Base-by-base conservation (phyloP, 108 stramenopile species). In the Parietichytrium sp. region DNA sequence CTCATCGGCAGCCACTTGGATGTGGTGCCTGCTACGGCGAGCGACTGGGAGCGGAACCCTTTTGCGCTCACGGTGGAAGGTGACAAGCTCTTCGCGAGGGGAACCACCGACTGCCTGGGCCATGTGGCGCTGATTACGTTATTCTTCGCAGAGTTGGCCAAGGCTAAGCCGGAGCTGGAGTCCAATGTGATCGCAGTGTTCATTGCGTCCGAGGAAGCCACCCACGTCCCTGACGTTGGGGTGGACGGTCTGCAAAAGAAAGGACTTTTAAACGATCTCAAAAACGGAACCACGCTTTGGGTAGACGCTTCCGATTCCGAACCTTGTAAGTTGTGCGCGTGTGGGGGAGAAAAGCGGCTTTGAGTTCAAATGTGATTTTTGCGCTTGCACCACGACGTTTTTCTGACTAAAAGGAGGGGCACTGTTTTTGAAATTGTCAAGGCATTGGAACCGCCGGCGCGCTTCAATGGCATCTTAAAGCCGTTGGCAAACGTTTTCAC, bases 81-180 rank as follows among this genome's bases (percentile, higher is more conserved):
- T 3, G 90, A 90, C 86, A 85, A 53, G 79, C 87, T 90, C 25
- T 89, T 87, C 81, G 90, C 89, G 3, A 79, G 90, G 7, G 90
- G 90, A 16, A 90, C 90, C 18, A 90, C 90, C 13, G 89, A 90
- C 55, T 91, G 90, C 85, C 84, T 91, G n/a, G 90, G 90, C 26
- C 90, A 91, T 54, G 88, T 91, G 47, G 90, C 89, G 7, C 82
- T 91, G 86, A 78, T 91, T 31, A 91, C 90, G 38, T 81, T 90
- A 27, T 49, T 88, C 16, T 52, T 84, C 80, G 83, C 82, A 48
- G 82, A 30, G n/a, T 53, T 91, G 23, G 90, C 89, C 33, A 84
- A 88, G 61, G 31, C 51, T 47, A 86, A 84, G 42, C 88, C 88
- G 23, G 82, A 47, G 48, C 80, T 89, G n/a, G 49, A 82, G 47